phyloP scores from a whole-genome alignment of 1,284 basidiomycete genomes.

The Pascua guehoae region DNA sequence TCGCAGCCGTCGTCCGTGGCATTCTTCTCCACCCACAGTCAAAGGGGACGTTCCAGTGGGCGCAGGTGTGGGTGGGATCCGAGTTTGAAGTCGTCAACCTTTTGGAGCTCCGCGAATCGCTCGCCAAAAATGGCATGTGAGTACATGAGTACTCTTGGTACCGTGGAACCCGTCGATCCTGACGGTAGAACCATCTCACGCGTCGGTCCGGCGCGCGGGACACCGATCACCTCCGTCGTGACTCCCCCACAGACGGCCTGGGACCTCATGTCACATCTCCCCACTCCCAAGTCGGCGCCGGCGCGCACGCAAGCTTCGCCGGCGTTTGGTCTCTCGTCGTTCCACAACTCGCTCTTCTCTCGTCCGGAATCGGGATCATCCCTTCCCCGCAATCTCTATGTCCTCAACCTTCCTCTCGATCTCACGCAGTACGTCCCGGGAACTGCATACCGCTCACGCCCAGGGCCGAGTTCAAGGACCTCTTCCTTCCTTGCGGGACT shows the following conservation, averaged over 20 bases:
- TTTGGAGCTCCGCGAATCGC: constrained; percentile 24
- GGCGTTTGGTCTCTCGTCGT: constrained; percentile 2
- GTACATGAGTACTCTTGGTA: constrained; percentile 8
- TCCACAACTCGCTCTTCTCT: constrained; percentile 1
- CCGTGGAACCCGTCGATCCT: background rate
- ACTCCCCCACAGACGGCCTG: constrained; percentile 15
- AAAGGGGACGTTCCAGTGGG: constrained; percentile 30
- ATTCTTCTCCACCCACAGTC: constrained; percentile 24
- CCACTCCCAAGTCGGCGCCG: background rate
- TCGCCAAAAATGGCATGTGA: constrained; percentile 36
- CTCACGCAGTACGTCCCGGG: constrained; percentile 32
- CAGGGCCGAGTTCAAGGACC: constrained; percentile 37
- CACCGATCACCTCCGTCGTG: background rate
- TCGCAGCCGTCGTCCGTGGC: constrained; percentile 26
- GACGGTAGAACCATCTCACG: constrained; percentile 15
- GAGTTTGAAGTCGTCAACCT: constrained; percentile 32
- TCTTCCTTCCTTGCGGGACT: constrained; percentile 32
- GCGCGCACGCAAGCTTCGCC: background rate
- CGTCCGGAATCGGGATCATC: constrained; percentile 11
- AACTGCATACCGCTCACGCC: constrained; percentile 1
- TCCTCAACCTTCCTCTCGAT: constrained; percentile 41
- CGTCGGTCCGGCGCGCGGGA: background rate
- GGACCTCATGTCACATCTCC: constrained; percentile 12
- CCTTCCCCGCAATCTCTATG: constrained; percentile 41
- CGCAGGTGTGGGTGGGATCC: constrained; percentile 33